phyloP scores from a whole-genome alignment of 305 asterid species.

The Fraxinus sp. region DNA sequence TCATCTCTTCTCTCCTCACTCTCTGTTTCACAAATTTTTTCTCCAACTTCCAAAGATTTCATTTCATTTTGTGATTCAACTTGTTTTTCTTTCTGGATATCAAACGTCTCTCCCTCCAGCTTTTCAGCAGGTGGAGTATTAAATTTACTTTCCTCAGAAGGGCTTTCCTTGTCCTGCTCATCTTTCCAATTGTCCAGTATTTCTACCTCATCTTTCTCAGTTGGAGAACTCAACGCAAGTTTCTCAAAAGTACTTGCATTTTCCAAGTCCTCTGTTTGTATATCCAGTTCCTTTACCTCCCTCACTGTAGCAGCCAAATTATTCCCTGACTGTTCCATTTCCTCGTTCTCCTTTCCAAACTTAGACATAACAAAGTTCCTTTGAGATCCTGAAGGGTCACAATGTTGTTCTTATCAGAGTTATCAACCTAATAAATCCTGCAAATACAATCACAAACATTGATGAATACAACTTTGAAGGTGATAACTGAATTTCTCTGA shows the following conservation, averaged over 20 bases:
- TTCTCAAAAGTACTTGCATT: conserved; percentile 27
- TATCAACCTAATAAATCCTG: conserved; percentile 15
- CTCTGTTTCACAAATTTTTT: conserved; percentile 30
- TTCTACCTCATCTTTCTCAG: conserved; percentile 25
- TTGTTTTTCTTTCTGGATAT: conserved; percentile 29
- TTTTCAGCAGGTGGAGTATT: conserved; percentile 25
- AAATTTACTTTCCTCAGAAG: conserved; percentile 24
- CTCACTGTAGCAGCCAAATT: conserved; percentile 17
- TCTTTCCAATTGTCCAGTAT: conserved; percentile 14
- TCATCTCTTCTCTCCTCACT: conserved; percentile 18
- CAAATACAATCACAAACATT: conserved; percentile 11
- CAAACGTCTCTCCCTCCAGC: conserved; percentile 31
- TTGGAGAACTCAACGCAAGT: conserved; percentile 15
- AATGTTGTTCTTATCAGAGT: conserved; percentile 21
- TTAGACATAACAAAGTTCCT: conserved; percentile 13
- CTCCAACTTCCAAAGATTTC: conserved; percentile 27
- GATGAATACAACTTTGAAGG: conserved; percentile 10
- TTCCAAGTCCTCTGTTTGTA: conserved; percentile 24
- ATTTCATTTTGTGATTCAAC: conserved; percentile 19
- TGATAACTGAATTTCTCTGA: conserved; percentile 1
- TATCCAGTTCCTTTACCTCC: conserved; percentile 27
- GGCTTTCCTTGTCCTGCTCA: conserved; percentile 23
- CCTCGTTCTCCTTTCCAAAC: conserved; percentile 23
- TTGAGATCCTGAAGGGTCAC: conserved; percentile 18
- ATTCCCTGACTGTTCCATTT: conserved; percentile 20